A percentile compares a stretch with the other conserved stretches of the same genome.
Conservation (phyloP, 2,329 filamentous ascomycete genomes). For the Scleromitrula shiraiana region DNA sequence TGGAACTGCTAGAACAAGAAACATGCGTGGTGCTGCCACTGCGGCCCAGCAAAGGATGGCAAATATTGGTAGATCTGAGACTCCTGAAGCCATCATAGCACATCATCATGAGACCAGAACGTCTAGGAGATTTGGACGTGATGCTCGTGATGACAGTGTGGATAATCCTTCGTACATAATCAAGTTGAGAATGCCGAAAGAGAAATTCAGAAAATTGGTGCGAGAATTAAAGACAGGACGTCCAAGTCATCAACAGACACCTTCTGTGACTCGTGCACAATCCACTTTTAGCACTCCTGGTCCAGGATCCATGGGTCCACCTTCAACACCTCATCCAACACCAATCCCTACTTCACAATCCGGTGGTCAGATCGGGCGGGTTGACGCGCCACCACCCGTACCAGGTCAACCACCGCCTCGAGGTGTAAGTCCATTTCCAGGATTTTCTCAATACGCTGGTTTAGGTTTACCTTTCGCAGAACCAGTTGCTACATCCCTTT, state of each 20-base stretch:
- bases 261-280: constrained; percentile 37
- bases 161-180: constrained; percentile 60
- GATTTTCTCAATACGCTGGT: not conserved
- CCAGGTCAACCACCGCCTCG: constrained; percentile 47
- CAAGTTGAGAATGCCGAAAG: constrained; percentile 64
- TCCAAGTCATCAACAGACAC: constrained; percentile 34
- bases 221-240: constrained; percentile 44
- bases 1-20: constrained; percentile 77
- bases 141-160: constrained; percentile 69
- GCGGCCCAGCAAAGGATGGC: constrained; percentile 84
- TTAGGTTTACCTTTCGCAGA: no score
- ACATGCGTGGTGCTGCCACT: constrained; percentile 80
- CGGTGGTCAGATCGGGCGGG: constrained; percentile 53
- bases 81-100: constrained; percentile 66
- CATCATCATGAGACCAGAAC: constrained; percentile 68
- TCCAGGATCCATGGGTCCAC: constrained; percentile 45
- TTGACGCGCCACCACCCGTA: constrained; percentile 56
- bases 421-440: constrained; percentile 46
- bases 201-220: constrained; percentile 61
- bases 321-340: constrained; percentile 32
- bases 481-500: not conserved
- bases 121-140: constrained; percentile 50
- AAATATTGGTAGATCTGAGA: constrained; percentile 74
- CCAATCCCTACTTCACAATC: constrained; percentile 32
- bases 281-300: constrained; percentile 42